Percentiles rank a stretch among this genome's conserved stretches.
Evolutionary conservation across 306 rosid species (phyloP).

Genomic region (Acmispon strigosus): DNA sequence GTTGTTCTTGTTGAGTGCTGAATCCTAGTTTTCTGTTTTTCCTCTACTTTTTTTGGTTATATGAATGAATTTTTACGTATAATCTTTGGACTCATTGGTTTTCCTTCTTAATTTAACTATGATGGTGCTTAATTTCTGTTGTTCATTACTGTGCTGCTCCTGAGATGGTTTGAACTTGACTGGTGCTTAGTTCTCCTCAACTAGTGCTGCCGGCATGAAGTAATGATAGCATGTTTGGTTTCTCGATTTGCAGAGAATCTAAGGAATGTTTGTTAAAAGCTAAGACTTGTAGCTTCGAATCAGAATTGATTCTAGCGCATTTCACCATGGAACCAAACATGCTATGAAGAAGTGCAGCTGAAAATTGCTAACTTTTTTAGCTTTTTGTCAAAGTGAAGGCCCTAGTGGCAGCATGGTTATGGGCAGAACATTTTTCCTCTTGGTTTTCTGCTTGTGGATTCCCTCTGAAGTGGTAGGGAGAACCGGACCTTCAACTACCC

Average conservation of each 20-base stretch:
- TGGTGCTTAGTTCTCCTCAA: constrained; percentile 17
- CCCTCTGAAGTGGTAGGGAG: constrained; percentile 39
- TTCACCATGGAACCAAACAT: too few species aligned
- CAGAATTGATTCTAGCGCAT: too few species aligned
- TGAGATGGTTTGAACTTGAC: constrained; percentile 21
- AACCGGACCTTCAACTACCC: constrained; percentile 31
- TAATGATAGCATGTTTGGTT: too few species aligned
- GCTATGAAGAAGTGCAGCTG: neutral
- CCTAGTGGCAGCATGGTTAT: constrained; percentile 20
- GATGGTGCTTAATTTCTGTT: neutral
- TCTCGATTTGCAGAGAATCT: too few species aligned
- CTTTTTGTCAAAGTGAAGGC: constrained; percentile 22
- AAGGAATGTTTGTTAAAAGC: too few species aligned
- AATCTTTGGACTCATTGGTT: constrained; percentile 11
- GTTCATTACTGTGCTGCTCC: constrained; percentile 3
- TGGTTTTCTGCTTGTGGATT: constrained; percentile 46
- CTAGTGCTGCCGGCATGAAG: constrained; percentile 11
- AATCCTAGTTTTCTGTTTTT: constrained; percentile 19
- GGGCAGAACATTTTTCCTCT: constrained; percentile 19
- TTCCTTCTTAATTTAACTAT: neutral
- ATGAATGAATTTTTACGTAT: neutral
- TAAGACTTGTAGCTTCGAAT: too few species aligned
- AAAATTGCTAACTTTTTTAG: constrained; percentile 1
- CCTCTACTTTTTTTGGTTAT: neutral
- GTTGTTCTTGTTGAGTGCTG: constrained; percentile 12